phyloP scores from a whole-genome alignment of 129 eudicot species.

The Dittrichia graveolens region DNA sequence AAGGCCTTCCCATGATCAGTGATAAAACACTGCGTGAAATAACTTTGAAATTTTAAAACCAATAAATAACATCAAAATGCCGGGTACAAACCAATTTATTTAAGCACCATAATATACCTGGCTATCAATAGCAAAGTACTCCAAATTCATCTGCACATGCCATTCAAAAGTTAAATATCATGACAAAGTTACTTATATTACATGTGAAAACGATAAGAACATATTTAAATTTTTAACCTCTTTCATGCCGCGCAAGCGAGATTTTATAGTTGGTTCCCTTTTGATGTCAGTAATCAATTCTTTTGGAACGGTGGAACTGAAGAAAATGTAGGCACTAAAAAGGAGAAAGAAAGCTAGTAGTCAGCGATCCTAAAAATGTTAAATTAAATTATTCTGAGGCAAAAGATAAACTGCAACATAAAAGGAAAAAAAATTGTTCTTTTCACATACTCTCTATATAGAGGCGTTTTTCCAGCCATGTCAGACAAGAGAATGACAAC shows the following conservation, averaged over 20 bases:
- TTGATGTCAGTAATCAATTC: constrained; percentile 70
- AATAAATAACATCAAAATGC: neutral
- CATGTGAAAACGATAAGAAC: neutral
- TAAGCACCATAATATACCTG: constrained; percentile 57
- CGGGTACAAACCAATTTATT: neutral
- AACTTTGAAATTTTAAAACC: constrained; percentile 21
- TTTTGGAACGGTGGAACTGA: constrained; percentile 70
- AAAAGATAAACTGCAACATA: constrained; percentile 1
- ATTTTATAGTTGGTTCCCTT: constrained; percentile 61
- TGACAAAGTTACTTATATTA: constrained; percentile 6
- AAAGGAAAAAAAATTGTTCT: neutral
- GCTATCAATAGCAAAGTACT: constrained; percentile 87
- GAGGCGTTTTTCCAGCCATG: constrained; percentile 80
- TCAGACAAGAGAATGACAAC: constrained; percentile 67
- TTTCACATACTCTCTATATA: constrained; percentile 78
- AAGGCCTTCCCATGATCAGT: constrained; percentile 82
- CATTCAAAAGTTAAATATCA: constrained; percentile 28
- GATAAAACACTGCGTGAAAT: constrained; percentile 60
- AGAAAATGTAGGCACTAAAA: constrained; percentile 82
- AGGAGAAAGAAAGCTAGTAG: constrained; percentile 21
- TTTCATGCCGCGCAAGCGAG: constrained; percentile 82
- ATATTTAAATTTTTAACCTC: constrained; percentile 55
- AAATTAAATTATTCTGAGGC: constrained; percentile 1
- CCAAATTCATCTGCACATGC: constrained; percentile 92
- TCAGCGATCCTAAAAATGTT: neutral